A percentile compares a stretch with the other conserved stretches of the same genome.
phyloP scores from a whole-genome alignment of 352 stramenopile genomes.

The Pythium dissimile region DNA sequence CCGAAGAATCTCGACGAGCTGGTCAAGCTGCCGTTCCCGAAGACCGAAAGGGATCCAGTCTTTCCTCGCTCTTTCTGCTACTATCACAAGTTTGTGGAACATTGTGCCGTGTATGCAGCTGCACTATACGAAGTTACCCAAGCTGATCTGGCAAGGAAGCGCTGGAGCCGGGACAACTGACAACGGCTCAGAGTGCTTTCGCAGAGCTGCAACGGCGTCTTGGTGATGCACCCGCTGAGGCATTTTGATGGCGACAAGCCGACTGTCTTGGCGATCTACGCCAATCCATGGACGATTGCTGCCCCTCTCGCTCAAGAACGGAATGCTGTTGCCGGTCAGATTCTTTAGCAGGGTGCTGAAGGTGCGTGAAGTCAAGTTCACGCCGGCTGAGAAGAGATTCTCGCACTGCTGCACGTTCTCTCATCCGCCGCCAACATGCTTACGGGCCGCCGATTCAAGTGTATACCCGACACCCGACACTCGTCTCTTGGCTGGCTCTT shows the following conservation, averaged over 20 bases:
- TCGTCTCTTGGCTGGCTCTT: conserved; percentile 14
- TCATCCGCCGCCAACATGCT: not conserved
- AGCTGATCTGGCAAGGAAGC: not conserved
- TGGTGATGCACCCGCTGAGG: conserved; percentile 4
- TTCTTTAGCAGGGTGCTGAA: conserved; percentile 21
- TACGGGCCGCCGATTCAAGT: not conserved
- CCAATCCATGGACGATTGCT: conserved; percentile 10
- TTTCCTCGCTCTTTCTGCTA: conserved; percentile 23
- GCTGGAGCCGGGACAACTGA: conserved; percentile 3
- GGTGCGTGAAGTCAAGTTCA: conserved; percentile 10
- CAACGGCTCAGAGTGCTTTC: not conserved
- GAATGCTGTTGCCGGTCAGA: conserved; percentile 1
- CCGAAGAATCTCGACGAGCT: conserved; percentile 17
- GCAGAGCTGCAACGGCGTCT: conserved; percentile 9
- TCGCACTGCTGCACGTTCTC: conserved; percentile 8
- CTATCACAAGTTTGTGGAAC: conserved; percentile 20
- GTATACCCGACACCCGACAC: not conserved
- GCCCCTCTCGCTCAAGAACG: conserved; percentile 11
- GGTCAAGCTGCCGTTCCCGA: conserved; percentile 1
- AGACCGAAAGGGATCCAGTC: conserved; percentile 16
- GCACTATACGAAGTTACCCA: conserved; percentile 12
- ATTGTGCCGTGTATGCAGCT: conserved; percentile 15
- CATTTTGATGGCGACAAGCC: conserved; percentile 6
- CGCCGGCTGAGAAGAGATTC: conserved; percentile 12
- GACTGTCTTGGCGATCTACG: conserved; percentile 7